Evolutionary conservation across 108 stramenopile species (phyloP).

Genomic region (Fistulifera pelliculosa): DNA sequence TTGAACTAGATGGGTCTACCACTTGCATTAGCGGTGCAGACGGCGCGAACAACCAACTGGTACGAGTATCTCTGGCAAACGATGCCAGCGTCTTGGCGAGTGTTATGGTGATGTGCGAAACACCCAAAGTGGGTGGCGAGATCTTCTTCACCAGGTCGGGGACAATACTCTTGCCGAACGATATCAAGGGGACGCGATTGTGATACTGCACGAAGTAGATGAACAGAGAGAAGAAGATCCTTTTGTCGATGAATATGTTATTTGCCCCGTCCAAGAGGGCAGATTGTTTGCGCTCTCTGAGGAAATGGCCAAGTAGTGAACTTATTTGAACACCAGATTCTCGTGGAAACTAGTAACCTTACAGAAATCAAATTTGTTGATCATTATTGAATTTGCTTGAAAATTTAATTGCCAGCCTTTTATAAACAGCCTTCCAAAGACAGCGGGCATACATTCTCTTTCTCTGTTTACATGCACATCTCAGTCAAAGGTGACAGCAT

Average conservation of each 20-base stretch:
- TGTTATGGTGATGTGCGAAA: neutral
- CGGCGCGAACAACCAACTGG: neutral
- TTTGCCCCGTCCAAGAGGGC: constrained; percentile 3
- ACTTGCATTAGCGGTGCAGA: neutral
- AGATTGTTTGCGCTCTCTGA: neutral
- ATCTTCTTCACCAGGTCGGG: constrained; percentile 1
- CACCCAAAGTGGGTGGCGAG: constrained; percentile 1
- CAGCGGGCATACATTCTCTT: too few relatives aligned
- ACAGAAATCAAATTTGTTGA: too few relatives aligned
- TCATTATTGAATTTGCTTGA: too few relatives aligned
- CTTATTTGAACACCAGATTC: too few relatives aligned
- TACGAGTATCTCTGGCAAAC: neutral
- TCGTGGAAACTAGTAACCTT: too few relatives aligned
- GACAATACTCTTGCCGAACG: neutral
- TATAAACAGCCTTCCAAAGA: too few relatives aligned
- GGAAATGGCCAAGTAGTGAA: too few relatives aligned
- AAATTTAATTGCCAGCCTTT: too few relatives aligned
- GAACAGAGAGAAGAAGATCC: neutral
- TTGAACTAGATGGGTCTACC: neutral
- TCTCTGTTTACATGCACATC: too few relatives aligned
- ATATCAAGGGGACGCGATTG: neutral
- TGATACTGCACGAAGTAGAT: neutral
- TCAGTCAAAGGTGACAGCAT: too few relatives aligned
- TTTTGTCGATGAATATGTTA: neutral
- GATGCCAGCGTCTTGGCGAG: neutral